Base-by-base conservation (phyloP, 371 early-diverging fungal species). In the Vairimorpha ceranae region DNA sequence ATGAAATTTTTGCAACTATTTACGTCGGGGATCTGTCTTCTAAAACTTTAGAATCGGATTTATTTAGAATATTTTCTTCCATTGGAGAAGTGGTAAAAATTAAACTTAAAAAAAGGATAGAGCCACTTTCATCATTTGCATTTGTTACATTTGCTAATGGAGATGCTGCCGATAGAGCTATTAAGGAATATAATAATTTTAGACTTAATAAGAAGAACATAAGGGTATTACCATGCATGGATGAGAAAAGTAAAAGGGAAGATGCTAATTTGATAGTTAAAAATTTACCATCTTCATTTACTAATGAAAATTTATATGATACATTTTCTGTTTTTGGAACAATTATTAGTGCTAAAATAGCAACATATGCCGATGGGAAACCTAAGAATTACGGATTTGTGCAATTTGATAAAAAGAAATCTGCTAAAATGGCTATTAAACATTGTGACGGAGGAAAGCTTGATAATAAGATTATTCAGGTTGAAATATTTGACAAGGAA, bases 231-330 rank as follows among this genome's bases (percentile, higher is more conserved):
- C 27, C n/a, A 19, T 75, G 80, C 10, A 78, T 75, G 68, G 56
- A 70, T 2, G 65, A 79, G 25, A 76, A 80, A 60, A 65, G 36
- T 17, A 48, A 58, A 7, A 68, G 70, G 10, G 71, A 68, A 25
- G 72, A 80, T 30, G 95, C 94, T 75, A 99, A 99, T 87, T 89
- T 99, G 80, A 93, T 99, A 85, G 96, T 99, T 87, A 97, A 97
- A 89, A 97, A 97, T 89, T 87, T 99, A 52, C 76, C 86, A 21
- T 67, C 69, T 15, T 69, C 74, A 29, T 72, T 74, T 33, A 80
- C 75, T 46, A 67, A 79, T 77, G 72, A 91, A 86, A 91, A 96
- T 68, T 90, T 98, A 60, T 92, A 95, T 85, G 97, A 97, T 84
- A 95, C 97, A 67, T 99, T 99, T 86, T 88, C 91, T 51, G 91